A percentile compares a stretch with the other conserved stretches of the same genome.
phyloP scores from a whole-genome alignment of 441 rosid genomes.

The Adansonia madagascariensis region DNA sequence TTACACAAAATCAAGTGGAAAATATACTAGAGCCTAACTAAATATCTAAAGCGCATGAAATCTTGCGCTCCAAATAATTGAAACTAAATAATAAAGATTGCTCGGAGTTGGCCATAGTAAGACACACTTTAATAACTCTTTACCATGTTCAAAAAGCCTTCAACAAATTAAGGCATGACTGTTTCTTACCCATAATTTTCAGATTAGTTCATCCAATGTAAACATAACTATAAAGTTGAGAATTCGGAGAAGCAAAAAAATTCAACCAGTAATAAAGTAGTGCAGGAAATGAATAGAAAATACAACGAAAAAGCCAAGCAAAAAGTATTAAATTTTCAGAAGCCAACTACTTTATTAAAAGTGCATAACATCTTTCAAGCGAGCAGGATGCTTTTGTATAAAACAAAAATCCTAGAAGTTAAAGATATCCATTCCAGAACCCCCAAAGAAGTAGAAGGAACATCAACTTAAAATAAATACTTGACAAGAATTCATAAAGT shows the following conservation, averaged over 20 bases:
- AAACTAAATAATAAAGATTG: background rate
- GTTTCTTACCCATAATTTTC: background rate
- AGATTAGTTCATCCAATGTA: background rate
- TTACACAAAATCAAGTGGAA: background rate
- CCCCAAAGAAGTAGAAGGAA: background rate
- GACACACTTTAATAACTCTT: background rate
- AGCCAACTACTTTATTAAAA: constrained; percentile 3
- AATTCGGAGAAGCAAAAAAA: constrained; percentile 6
- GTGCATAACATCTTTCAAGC: constrained; percentile 1
- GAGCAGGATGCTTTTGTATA: background rate
- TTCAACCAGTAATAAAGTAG: constrained; percentile 18
- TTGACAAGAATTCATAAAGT: constrained; percentile 8
- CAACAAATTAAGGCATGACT: background rate
- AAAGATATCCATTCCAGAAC: constrained; percentile 2
- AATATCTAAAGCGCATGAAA: background rate
- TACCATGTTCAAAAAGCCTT: background rate
- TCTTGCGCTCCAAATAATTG: constrained; percentile 1
- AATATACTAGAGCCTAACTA: constrained; percentile 2
- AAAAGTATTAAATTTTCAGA: background rate
- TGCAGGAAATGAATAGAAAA: constrained; percentile 1
- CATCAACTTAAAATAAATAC: constrained; percentile 11
- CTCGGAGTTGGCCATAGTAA: constrained; percentile 1
- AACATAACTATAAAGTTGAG: constrained; percentile 6
- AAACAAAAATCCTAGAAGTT: background rate
- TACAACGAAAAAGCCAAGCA: constrained; percentile 4